These are phyloP conservation scores for Capronia americana DNA, from an alignment of 2,329 filamentous ascomycete species.

Conservation along the genomic window DNA sequence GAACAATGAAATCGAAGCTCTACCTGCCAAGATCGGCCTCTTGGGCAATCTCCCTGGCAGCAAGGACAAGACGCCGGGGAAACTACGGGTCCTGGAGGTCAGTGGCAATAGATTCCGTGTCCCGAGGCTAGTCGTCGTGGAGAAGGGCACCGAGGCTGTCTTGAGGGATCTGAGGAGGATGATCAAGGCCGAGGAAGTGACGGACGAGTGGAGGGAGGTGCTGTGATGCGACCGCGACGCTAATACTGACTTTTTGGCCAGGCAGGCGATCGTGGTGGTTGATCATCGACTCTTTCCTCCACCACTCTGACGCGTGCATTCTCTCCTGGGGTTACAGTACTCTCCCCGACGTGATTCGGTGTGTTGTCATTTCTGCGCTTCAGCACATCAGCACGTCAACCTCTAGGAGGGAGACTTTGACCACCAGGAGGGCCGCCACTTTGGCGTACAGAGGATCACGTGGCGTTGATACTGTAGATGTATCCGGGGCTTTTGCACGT, in stretches of 20 bases:
- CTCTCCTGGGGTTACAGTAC: background rate
- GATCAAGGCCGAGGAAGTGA: slow-evolving; percentile 63
- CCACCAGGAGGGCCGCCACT: background rate
- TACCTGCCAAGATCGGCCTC: slow-evolving; percentile 82
- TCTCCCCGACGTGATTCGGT: background rate
- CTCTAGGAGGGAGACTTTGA: background rate
- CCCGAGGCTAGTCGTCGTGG: slow-evolving; percentile 80
- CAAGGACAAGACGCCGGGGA: slow-evolving; percentile 52
- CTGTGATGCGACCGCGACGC: slow-evolving; percentile 12
- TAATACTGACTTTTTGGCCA: background rate
- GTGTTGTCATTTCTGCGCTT: background rate
- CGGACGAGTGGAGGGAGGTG: slow-evolving; percentile 41
- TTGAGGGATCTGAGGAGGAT: slow-evolving; percentile 80
- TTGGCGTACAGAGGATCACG: background rate
- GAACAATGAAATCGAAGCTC: slow-evolving; percentile 82
- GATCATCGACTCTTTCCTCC: background rate
- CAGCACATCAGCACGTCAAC: background rate
- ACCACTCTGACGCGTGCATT: background rate
- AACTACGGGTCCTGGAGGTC: slow-evolving; percentile 71
- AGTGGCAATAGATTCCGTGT: slow-evolving; percentile 87
- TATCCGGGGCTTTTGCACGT: background rate
- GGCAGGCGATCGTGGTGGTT: background rate
- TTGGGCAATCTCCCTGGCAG: slow-evolving; percentile 64
- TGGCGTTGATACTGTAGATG: background rate
- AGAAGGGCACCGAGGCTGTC: slow-evolving; percentile 85